Percentiles rank a stretch among this genome's conserved stretches.
Evolutionary conservation across 768 basidiomycete species (phyloP).

Genomic region (Russula vinacea): DNA sequence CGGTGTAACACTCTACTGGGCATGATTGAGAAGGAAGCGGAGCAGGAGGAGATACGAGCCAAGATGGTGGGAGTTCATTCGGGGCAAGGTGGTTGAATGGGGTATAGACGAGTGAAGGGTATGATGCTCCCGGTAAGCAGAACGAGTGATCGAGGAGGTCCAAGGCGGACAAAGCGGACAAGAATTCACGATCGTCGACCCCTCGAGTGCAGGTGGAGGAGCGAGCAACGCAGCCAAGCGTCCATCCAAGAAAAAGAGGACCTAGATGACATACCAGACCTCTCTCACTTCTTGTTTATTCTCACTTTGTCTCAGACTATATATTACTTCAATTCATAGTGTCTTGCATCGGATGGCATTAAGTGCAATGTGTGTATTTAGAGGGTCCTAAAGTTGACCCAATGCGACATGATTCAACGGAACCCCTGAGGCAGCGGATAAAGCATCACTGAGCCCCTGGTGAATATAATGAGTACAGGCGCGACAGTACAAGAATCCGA

Average conservation of each 20-base stretch:
- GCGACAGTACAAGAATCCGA: background rate
- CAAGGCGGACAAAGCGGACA: slow-evolving; percentile 45
- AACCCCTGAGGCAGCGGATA: background rate
- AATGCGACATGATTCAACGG: background rate
- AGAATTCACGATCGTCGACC: slow-evolving; percentile 56
- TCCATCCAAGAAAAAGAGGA: slow-evolving; percentile 67
- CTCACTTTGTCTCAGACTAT: slow-evolving; percentile 1
- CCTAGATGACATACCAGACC: slow-evolving; percentile 34
- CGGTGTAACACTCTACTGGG: slow-evolving; percentile 82
- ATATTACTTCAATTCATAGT: background rate
- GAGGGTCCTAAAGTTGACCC: background rate
- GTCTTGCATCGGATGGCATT: background rate
- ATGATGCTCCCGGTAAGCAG: slow-evolving; percentile 38
- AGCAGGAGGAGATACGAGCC: slow-evolving; percentile 63
- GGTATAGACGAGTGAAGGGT: background rate
- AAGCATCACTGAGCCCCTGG: background rate
- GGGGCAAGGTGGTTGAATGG: slow-evolving; percentile 61
- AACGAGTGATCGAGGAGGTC: slow-evolving; percentile 70
- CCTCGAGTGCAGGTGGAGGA: slow-evolving; percentile 51
- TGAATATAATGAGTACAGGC: background rate
- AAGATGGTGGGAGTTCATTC: slow-evolving; percentile 44
- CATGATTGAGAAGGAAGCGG: slow-evolving; percentile 92
- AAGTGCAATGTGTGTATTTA: no score
- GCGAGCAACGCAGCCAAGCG: slow-evolving; percentile 48
- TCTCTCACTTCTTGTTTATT: slow-evolving; percentile 8